Percentiles rank a stretch among this genome's conserved stretches.
Conservation (phyloP, 495 filamentous ascomycete genomes). For the Penicillium diatomitis region DNA sequence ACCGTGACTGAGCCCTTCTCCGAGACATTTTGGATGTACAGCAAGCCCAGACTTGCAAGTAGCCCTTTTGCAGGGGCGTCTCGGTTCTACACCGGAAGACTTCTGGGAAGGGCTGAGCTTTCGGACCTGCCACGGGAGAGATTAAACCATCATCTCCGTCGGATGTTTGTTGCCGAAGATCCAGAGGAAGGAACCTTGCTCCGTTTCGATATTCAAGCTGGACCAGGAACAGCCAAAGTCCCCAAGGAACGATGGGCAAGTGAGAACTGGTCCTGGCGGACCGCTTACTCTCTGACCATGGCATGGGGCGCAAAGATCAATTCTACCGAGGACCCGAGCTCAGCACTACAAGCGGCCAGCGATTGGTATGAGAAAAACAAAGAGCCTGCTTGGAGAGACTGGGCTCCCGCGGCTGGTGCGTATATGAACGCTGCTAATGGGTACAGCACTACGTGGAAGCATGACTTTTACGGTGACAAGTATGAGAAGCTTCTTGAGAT, state of each 20-base stretch:
- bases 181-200: conserved; percentile 4
- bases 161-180: not conserved
- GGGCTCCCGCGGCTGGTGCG: conserved; percentile 14
- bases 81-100: conserved; percentile 12
- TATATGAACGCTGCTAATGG: conserved; percentile 35
- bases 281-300: conserved; percentile 10
- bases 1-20: not conserved
- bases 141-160: not conserved
- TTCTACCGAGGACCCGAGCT: not conserved
- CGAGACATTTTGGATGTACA: conserved; percentile 4
- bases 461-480: conserved; percentile 47
- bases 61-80: conserved; percentile 1
- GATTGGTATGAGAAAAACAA: conserved; percentile 5
- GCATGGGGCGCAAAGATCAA: conserved; percentile 8
- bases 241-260: conserved; percentile 4
- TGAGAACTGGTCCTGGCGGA: conserved; percentile 13
- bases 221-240: conserved; percentile 4
- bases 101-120: conserved; percentile 15
- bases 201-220: conserved; percentile 16
- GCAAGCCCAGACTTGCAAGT: not conserved
- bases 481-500: conserved; percentile 38
- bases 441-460: conserved; percentile 47
- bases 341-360: not conserved
- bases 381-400: conserved; percentile 17
- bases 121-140: conserved; percentile 3